Evolutionary conservation across 2,329 filamentous ascomycete species (phyloP).

Genomic region (Ceratocystis alfenasii): DNA sequence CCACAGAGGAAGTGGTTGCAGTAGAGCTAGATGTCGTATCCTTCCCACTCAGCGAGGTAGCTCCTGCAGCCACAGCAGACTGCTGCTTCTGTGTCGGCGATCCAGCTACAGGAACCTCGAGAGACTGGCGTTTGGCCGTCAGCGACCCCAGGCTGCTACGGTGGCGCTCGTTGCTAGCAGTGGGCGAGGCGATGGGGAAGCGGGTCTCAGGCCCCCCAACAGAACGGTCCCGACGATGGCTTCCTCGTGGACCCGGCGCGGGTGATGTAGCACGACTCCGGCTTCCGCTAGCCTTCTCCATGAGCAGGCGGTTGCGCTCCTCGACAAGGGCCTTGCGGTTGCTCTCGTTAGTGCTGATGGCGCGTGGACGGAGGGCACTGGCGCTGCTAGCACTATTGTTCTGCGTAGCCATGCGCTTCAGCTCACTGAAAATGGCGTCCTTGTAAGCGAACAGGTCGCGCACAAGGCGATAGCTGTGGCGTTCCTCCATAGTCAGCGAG

Average conservation of each 20-base stretch:
- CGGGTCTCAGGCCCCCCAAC: slow-evolving; percentile 60
- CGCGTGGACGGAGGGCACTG: slow-evolving; percentile 54
- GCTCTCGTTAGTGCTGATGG: slow-evolving; percentile 90
- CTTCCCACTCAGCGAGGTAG: slow-evolving; percentile 24
- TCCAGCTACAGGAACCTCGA: slow-evolving; percentile 61
- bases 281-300: slow-evolving; percentile 51
- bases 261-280: slow-evolving; percentile 67
- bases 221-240: slow-evolving; percentile 70
- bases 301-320: slow-evolving; percentile 72
- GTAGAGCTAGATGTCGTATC: slow-evolving; percentile 22
- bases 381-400: slow-evolving; percentile 47
- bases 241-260: slow-evolving; percentile 44
- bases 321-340: slow-evolving; percentile 90
- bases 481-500: slow-evolving; percentile 88
- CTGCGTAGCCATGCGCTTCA: slow-evolving; percentile 75
- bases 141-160: slow-evolving; percentile 41
- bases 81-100: slow-evolving; percentile 23
- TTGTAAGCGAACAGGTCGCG: slow-evolving; percentile 90
- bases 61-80: slow-evolving; percentile 22
- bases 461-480: slow-evolving; percentile 78
- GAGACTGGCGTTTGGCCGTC: slow-evolving; percentile 50
- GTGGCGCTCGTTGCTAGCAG: slow-evolving; percentile 40
- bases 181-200: slow-evolving; percentile 69
- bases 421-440: slow-evolving; percentile 84
- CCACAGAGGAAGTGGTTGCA: slow-evolving; percentile 21